Evolutionary conservation across 768 basidiomycete genomes (phyloP).

Genomic region (Phallus indusiatus): DNA sequence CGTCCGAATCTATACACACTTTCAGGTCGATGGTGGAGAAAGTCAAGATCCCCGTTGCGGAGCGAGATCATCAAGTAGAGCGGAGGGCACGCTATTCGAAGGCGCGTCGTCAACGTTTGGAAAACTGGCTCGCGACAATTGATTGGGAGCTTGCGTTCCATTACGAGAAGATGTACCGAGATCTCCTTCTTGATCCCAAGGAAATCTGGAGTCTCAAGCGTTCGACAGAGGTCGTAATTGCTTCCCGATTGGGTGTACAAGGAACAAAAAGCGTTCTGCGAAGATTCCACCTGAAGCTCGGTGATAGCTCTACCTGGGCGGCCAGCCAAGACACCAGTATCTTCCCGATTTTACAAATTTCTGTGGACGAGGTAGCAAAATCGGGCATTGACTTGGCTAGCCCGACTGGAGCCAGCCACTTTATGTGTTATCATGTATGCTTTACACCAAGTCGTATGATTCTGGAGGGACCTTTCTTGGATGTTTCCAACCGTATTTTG

Average conservation of each 20-base stretch:
- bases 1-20: not conserved
- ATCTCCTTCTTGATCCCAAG: constrained; percentile 33
- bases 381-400: not conserved
- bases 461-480: constrained; percentile 45
- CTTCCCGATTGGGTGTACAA: constrained; percentile 29
- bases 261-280: constrained; percentile 7
- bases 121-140: constrained; percentile 25
- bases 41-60: not conserved
- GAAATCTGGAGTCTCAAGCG: constrained; percentile 40
- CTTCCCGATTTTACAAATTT: not conserved
- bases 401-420: constrained; percentile 16
- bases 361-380: not conserved
- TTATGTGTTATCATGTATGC: constrained; percentile 35
- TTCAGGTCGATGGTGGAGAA: not conserved
- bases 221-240: constrained; percentile 24
- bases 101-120: constrained; percentile 22
- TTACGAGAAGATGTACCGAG: constrained; percentile 32
- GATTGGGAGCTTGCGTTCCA: constrained; percentile 51
- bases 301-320: not conserved
- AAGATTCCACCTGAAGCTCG: not conserved
- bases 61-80: constrained; percentile 19
- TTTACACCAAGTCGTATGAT: constrained; percentile 47
- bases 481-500: constrained; percentile 54
- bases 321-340: not conserved
- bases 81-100: constrained; percentile 36